A percentile compares a stretch with the other conserved stretches of the same genome.
Conservation (phyloP, 345 rosid genomes). For the Lepidium didymum region DNA sequence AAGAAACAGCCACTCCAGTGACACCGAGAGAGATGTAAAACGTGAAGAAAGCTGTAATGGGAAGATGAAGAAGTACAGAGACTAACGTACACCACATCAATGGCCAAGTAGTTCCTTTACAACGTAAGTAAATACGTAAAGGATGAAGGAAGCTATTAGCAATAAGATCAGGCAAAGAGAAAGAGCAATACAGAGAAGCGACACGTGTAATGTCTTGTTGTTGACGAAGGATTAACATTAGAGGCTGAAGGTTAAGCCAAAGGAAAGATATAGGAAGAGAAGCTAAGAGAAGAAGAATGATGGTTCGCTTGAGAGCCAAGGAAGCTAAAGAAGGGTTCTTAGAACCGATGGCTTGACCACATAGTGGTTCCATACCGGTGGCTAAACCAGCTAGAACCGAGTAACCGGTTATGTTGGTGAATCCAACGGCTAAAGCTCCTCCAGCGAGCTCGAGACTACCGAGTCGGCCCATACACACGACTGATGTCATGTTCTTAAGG, state of each 20-base stretch:
- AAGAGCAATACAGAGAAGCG: slow-evolving; percentile 63
- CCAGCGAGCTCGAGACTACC: slow-evolving; percentile 93
- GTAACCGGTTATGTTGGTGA: slow-evolving; percentile 91
- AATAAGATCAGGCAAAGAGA: slow-evolving; percentile 67
- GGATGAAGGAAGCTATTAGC: slow-evolving; percentile 81
- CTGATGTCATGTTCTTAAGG: slow-evolving; percentile 67
- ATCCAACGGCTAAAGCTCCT: slow-evolving; percentile 84
- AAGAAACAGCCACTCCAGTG: slow-evolving; percentile 69
- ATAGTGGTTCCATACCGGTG: slow-evolving; percentile 86
- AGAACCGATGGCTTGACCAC: slow-evolving; percentile 86
- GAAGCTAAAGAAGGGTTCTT: slow-evolving; percentile 44
- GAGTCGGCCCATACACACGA: slow-evolving; percentile 76
- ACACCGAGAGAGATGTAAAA: slow-evolving; percentile 56
- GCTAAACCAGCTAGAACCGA: slow-evolving; percentile 86
- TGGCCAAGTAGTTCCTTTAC: slow-evolving; percentile 84
- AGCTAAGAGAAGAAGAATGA: slow-evolving; percentile 50
- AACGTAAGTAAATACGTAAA: slow-evolving; percentile 70
- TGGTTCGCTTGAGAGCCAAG: slow-evolving; percentile 52
- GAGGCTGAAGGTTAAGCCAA: slow-evolving; percentile 64
- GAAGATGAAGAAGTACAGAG: slow-evolving; percentile 56
- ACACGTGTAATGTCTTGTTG: slow-evolving; percentile 51
- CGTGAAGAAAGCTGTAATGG: slow-evolving; percentile 47
- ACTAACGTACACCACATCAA: slow-evolving; percentile 65
- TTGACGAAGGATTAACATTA: slow-evolving; percentile 64
- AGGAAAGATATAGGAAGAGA: slow-evolving; percentile 57